phyloP scores from a whole-genome alignment of 768 basidiomycete species.

The Suillus subluteus region DNA sequence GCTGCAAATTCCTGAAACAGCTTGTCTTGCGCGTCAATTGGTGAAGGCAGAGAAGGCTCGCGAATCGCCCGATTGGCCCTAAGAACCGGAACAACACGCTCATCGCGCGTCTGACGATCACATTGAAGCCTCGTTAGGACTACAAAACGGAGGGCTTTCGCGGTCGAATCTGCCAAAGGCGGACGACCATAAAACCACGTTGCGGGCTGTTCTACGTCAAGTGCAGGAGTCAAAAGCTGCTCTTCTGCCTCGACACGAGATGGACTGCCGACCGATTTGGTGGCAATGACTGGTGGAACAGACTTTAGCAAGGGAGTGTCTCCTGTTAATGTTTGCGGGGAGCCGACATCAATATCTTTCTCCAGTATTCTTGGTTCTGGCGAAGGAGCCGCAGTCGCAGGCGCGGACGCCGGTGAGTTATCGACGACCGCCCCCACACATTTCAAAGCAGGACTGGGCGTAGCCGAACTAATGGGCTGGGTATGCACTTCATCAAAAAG shows the following conservation, averaged over 20 bases:
- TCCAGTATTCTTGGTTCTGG: constrained; percentile 18
- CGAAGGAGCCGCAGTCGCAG: constrained; percentile 18
- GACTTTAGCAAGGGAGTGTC: constrained; percentile 13
- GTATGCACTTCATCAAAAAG: background rate
- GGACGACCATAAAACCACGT: constrained; percentile 6
- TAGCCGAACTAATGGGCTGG: constrained; percentile 1
- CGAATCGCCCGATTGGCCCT: constrained; percentile 57
- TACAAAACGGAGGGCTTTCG: constrained; percentile 65
- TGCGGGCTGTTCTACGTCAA: constrained; percentile 9
- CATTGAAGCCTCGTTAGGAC: constrained; percentile 62
- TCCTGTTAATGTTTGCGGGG: constrained; percentile 9
- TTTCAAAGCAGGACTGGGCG: background rate
- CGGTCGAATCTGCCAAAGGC: constrained; percentile 41
- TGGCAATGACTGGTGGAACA: constrained; percentile 13
- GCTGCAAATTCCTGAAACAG: constrained; percentile 52
- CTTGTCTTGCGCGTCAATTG: constrained; percentile 42
- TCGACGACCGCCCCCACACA: background rate
- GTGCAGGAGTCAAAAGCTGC: constrained; percentile 2
- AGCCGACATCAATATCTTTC: constrained; percentile 19
- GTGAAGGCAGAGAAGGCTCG: constrained; percentile 32
- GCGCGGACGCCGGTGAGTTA: constrained; percentile 17
- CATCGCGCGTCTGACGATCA: constrained; percentile 63
- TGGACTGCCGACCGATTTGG: constrained; percentile 19
- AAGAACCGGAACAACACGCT: constrained; percentile 66
- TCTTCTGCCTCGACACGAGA: constrained; percentile 27